Percentiles rank a stretch among this genome's conserved stretches.
These are phyloP conservation scores for Hypoxylon sp. DNA, from an alignment of 2,329 filamentous ascomycete genomes.

Conservation along the genomic window DNA sequence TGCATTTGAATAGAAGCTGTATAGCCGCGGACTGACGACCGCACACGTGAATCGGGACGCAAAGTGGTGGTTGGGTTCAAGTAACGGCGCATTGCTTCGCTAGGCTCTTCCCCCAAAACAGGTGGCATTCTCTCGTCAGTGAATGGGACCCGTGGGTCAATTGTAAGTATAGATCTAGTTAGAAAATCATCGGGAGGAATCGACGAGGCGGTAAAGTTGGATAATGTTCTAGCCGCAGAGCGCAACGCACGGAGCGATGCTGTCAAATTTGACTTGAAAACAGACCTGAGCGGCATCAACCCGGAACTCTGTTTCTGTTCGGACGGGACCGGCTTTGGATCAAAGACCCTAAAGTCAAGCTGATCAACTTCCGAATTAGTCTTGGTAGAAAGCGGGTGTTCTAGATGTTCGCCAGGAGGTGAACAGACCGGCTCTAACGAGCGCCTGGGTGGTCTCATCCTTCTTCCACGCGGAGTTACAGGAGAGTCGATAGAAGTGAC, in stretches of 20 bases:
- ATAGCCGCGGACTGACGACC: conserved; percentile 61
- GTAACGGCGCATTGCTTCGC: conserved; percentile 76
- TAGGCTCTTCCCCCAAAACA: conserved; percentile 74
- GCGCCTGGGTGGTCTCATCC: conserved; percentile 61
- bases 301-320: conserved; percentile 56
- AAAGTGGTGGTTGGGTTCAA: conserved; percentile 73
- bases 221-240: conserved; percentile 75
- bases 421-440: conserved; percentile 70
- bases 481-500: conserved; percentile 67
- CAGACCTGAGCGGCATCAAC: conserved; percentile 65
- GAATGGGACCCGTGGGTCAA: conserved; percentile 76
- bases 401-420: conserved; percentile 64
- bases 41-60: conserved; percentile 60
- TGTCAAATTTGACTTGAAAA: conserved; percentile 79
- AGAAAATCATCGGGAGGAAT: conserved; percentile 77
- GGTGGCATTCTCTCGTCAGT: conserved; percentile 77
- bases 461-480: conserved; percentile 61
- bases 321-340: conserved; percentile 51
- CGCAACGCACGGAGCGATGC: conserved; percentile 75
- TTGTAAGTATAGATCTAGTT: conserved; percentile 76
- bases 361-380: conserved; percentile 58
- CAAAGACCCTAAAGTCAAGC: conserved; percentile 66
- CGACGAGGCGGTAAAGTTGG: conserved; percentile 73
- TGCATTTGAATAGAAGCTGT: conserved; percentile 81
- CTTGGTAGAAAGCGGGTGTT: conserved; percentile 64